Base-by-base conservation (phyloP, 2,329 filamentous ascomycete species). In the Stylonectria norvegica region DNA sequence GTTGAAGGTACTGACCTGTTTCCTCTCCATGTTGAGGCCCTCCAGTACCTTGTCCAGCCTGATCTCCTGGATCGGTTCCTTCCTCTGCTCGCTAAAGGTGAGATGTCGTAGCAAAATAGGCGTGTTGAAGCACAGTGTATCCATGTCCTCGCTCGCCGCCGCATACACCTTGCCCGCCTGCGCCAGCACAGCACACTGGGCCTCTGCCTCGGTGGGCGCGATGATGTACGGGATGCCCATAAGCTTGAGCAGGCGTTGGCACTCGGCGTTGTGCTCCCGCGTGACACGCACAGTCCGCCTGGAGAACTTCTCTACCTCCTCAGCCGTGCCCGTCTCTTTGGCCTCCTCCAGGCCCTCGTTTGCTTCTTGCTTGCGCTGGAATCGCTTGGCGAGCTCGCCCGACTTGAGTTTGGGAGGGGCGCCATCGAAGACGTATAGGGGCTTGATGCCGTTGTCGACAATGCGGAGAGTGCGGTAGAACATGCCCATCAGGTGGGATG, bases 401-500 rank as follows among this genome's bases (percentile, higher is more conserved):
- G 89, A 95, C 71, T 98, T 98, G 62, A 98, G 83, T 65, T 96
- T 97, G 1, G 93, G 93, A 14, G 93, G 93, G 8, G 90, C 89
- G 43, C 93, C 93, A 57, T 98, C 93, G 63, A 98, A 98, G 42
- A 98, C 91, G 66, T 95, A 98, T 53, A 98, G 79, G 2, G 93
- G 93, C 64, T 98, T 98, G 72, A 98, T 97, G 42, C 93, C 93
- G 58, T 96, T 97, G 69, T 98, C 93, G 59, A 97, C 88, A 71
- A 98, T 97, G 56, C 93, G 89, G 5, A 98, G 77, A 3, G 93
- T 98, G 56, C 93, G 90, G 74, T 98, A 98, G 73, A 98, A 98
- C 83, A 98, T 91, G 60, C 93, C 93, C 90, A 98, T 97, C 12
- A 98, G 73, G 65, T 98, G 93, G 14, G 93, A 98, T 1, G 93